Conservation (phyloP, 805 yeast genomes). For the Wickerhamomyces ciferrii region DNA sequence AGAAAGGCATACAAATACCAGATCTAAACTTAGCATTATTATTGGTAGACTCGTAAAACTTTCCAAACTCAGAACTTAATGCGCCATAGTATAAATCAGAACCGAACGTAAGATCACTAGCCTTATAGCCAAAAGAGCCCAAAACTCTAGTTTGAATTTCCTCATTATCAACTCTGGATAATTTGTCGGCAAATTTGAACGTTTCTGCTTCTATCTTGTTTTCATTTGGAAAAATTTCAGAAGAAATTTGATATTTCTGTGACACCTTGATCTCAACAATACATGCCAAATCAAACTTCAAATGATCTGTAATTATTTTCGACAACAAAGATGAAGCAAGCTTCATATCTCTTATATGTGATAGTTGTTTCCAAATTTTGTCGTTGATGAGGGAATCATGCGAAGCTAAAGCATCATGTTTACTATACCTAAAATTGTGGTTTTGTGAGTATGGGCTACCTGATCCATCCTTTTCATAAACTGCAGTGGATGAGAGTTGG, state of each 20-base stretch:
- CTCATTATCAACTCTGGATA: constrained; percentile 32
- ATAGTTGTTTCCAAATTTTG: constrained; percentile 30
- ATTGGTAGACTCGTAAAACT: constrained; percentile 29
- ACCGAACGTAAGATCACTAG: constrained; percentile 24
- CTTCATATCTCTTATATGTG: constrained; percentile 34
- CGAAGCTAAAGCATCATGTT: constrained; percentile 17
- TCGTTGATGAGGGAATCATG: constrained; percentile 25
- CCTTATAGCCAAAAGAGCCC: constrained; percentile 33
- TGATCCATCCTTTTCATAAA: constrained; percentile 61
- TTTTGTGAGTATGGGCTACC: constrained; percentile 56
- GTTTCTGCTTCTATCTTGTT: constrained; percentile 39
- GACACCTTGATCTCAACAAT: constrained; percentile 46
- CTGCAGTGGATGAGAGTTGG: constrained; percentile 26
- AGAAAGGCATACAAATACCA: constrained; percentile 52
- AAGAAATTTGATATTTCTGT: constrained; percentile 36
- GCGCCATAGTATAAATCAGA: constrained; percentile 35
- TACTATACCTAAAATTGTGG: constrained; percentile 37
- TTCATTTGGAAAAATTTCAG: constrained; percentile 39
- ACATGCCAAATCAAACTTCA: constrained; percentile 39
- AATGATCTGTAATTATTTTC: constrained; percentile 27
- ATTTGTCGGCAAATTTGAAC: constrained; percentile 32
- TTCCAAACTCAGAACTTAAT: constrained; percentile 48
- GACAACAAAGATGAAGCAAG: constrained; percentile 38
- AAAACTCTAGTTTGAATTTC: constrained; percentile 38
- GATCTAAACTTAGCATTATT: constrained; percentile 30